phyloP scores from a whole-genome alignment of 2,329 filamentous ascomycete genomes.

The Anthostomella pinea region DNA sequence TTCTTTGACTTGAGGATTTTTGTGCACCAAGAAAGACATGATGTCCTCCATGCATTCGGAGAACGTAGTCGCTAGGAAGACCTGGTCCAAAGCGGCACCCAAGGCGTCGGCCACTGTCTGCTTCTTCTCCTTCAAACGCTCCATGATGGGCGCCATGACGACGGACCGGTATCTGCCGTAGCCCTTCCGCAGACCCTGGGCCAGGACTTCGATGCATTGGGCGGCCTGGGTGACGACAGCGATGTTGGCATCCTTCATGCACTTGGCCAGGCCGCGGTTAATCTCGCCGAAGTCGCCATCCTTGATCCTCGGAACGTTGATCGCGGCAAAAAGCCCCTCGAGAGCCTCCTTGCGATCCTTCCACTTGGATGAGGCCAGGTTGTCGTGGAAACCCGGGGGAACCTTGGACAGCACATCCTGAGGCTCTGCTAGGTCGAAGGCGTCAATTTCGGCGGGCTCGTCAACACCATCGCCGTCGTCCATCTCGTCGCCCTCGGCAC shows the following conservation, averaged over 20 bases:
- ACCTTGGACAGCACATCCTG: constrained; percentile 83
- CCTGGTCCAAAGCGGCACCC: constrained; percentile 74
- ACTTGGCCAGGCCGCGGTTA: constrained; percentile 80
- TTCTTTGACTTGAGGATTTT: constrained; percentile 97
- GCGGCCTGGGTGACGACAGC: constrained; percentile 90
- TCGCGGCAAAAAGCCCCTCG: constrained; percentile 70
- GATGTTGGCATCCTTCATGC: constrained; percentile 98
- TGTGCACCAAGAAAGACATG: constrained; percentile 78
- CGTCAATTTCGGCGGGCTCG: constrained; percentile 71
- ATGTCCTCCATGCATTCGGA: constrained; percentile 91
- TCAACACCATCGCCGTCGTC: constrained; percentile 59
- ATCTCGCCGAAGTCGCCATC: constrained; percentile 87
- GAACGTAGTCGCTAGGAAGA: constrained; percentile 64
- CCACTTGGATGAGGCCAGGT: constrained; percentile 89
- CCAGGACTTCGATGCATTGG: constrained; percentile 85
- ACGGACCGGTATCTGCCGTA: constrained; percentile 78
- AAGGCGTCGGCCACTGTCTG: constrained; percentile 83
- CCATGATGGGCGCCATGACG: constrained; percentile 87
- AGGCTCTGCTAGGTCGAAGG: constrained; percentile 78
- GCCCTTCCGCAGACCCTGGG: constrained; percentile 74
- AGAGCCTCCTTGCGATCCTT: constrained; percentile 96
- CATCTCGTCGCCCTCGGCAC: constrained; percentile 54
- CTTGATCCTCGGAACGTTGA: constrained; percentile 89
- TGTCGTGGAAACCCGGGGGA: constrained; percentile 77
- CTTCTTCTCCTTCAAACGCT: constrained; percentile 97